Base-by-base conservation (phyloP, 2,329 filamentous ascomycete species). In the Huntiella bhutanensis region DNA sequence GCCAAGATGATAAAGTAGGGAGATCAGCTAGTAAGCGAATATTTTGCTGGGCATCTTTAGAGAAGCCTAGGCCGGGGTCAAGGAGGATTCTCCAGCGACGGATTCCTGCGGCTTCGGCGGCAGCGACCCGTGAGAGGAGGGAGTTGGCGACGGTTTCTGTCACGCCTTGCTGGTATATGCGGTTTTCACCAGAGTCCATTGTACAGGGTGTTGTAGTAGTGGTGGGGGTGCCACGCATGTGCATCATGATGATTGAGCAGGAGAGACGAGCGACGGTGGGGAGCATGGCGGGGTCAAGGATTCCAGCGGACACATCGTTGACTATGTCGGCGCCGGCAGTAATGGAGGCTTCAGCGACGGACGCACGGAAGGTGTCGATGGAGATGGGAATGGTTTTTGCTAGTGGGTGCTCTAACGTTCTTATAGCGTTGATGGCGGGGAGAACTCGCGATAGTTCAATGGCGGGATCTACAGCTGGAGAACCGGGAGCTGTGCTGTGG, bases 61-160 rank as follows among this genome's bases (percentile, higher is more conserved):
- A 86, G 58, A 98, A 98, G 0, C 91, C 91, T 32, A 98, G 73
- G 0, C 91, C 91, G 0, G 91, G 91, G 58, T 98, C 91, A 1
- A 96, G 74, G 33, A 96, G 77, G 52, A 98, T 92, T 53, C 88
- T 82, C 91, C 91, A 98, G 42, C 87, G 78, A 3, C 83, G 72
- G 38, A 98, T 73, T 0, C 91, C 91, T 0, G 85, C 86, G 11
- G 66, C 70, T 60, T 92, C 70, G 16, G 91, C 91, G 2, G 75
- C 82, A 0, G 65, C 64, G 4, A 96, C 71, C 12, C 87, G 80
- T 6, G 63, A 68, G 2, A 70, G 64, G 4, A 95, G 72, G 61
- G 93, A 87, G 1, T 58, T 54, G 4, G 70, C 74, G 3, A 94
- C 68, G 7, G 72, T 75, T 0, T 67, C 58, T 15, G 88, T 64